Conservation (phyloP, 2,329 filamentous ascomycete genomes). For the Colletotrichum spaethianum region DNA sequence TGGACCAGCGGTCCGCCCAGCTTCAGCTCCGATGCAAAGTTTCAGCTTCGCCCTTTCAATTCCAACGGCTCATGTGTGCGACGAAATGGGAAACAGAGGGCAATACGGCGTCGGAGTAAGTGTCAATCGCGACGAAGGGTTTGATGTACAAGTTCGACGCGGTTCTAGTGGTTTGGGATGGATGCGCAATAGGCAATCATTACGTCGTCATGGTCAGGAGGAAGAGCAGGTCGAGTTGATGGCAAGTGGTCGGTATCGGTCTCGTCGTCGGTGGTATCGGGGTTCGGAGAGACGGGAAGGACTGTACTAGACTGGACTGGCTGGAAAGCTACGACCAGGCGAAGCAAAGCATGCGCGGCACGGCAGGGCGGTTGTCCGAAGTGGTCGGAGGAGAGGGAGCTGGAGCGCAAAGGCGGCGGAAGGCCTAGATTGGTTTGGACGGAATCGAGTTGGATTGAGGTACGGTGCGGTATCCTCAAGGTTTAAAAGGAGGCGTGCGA, state of each 20-base stretch:
- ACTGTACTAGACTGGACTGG: conserved; percentile 10
- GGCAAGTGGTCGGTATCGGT: conserved; percentile 13
- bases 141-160: background rate
- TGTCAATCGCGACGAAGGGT: background rate
- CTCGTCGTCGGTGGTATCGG: conserved; percentile 22
- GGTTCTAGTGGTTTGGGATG: conserved; percentile 16
- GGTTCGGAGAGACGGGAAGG: conserved; percentile 18
- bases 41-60: conserved; percentile 36
- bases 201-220: conserved; percentile 30
- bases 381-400: background rate
- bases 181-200: conserved; percentile 25
- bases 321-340: conserved; percentile 19
- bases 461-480: background rate
- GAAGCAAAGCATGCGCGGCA: conserved; percentile 21
- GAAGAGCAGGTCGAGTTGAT: conserved; percentile 2
- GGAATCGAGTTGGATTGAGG: background rate
- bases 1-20: conserved; percentile 33
- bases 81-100: conserved; percentile 10
- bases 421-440: background rate
- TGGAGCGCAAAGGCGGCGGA: conserved; percentile 8
- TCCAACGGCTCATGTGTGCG: conserved; percentile 36
- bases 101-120: background rate
- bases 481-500: background rate
- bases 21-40: conserved; percentile 37
- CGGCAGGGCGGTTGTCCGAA: background rate